phyloP scores from a whole-genome alignment of 768 basidiomycete genomes.

The Vararia minispora region DNA sequence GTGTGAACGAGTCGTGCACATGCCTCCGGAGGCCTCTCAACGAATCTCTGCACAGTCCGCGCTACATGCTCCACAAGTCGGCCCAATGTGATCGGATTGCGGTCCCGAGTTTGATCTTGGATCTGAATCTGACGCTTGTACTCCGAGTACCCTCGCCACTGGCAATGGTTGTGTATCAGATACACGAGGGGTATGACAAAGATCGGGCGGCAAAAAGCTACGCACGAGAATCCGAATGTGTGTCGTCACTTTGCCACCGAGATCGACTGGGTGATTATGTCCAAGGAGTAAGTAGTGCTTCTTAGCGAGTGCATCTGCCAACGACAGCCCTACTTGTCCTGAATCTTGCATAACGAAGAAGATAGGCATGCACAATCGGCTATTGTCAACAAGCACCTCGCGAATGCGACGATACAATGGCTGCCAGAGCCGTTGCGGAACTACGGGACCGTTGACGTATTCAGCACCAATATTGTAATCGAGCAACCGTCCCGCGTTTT shows the following conservation, averaged over 20 bases:
- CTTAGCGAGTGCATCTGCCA: not conserved
- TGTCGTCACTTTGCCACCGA: not conserved
- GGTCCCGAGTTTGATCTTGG: not conserved
- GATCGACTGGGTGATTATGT: not conserved
- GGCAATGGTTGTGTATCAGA: not conserved
- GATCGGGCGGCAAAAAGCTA: not conserved
- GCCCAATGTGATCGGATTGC: not conserved
- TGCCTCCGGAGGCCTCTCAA: not conserved
- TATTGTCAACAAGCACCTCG: not conserved
- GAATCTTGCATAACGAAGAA: not conserved
- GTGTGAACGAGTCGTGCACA: too few species aligned
- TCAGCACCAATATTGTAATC: not conserved
- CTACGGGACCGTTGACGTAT: not conserved
- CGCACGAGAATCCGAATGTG: not conserved
- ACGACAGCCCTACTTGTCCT: not conserved
- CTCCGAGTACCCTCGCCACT: slow-evolving; percentile 1
- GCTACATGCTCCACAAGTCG: not conserved
- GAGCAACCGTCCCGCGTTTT: not conserved
- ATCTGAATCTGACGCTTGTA: not conserved
- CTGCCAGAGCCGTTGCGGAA: not conserved
- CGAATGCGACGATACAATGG: not conserved
- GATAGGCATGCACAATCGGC: not conserved
- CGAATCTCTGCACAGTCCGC: not conserved
- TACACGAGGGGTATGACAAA: not conserved
- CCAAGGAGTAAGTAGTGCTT: not conserved